Evolutionary conservation across 495 filamentous ascomycete genomes (phyloP).

Genomic region (Hypoxylon perforatum): DNA sequence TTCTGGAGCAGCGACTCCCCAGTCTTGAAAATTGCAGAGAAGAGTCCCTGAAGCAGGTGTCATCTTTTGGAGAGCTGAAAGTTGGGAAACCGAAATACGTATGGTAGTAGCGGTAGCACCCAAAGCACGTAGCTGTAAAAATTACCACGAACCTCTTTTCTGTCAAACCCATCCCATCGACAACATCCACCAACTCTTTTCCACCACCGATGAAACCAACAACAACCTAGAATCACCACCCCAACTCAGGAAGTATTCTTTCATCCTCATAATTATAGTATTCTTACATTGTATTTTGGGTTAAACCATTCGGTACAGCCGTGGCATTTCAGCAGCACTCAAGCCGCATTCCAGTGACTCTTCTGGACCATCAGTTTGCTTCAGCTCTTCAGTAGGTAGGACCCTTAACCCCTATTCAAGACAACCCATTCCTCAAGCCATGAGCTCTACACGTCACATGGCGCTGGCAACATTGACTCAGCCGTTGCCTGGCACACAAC

Average conservation of each 20-base stretch:
- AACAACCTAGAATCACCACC: constrained; percentile 6
- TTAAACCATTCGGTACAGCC: background rate
- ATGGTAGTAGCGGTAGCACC: too few relatives aligned
- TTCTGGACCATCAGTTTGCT: constrained; percentile 36
- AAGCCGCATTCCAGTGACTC: constrained; percentile 41
- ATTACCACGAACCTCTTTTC: background rate
- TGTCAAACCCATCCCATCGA: constrained; percentile 3
- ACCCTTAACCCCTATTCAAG: constrained; percentile 30
- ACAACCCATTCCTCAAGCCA: constrained; percentile 45
- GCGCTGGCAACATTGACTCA: constrained; percentile 22
- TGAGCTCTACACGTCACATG: constrained; percentile 25
- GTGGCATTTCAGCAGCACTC: constrained; percentile 16
- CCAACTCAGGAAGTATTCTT: constrained; percentile 1
- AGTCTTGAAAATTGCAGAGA: background rate
- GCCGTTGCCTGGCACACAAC: constrained; percentile 38
- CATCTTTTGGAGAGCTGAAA: too few relatives aligned
- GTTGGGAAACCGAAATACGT: too few relatives aligned
- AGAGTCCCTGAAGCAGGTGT: too few relatives aligned
- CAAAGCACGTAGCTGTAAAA: too few relatives aligned
- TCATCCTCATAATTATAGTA: background rate
- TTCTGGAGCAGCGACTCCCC: background rate
- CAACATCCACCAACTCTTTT: constrained; percentile 10
- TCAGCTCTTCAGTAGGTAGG: constrained; percentile 39
- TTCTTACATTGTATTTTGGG: constrained; percentile 10
- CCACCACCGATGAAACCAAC: background rate